A percentile compares a stretch with the other conserved stretches of the same genome.
Conservation (phyloP, 2,329 filamentous ascomycete genomes). For the Nothopassalora personata region DNA sequence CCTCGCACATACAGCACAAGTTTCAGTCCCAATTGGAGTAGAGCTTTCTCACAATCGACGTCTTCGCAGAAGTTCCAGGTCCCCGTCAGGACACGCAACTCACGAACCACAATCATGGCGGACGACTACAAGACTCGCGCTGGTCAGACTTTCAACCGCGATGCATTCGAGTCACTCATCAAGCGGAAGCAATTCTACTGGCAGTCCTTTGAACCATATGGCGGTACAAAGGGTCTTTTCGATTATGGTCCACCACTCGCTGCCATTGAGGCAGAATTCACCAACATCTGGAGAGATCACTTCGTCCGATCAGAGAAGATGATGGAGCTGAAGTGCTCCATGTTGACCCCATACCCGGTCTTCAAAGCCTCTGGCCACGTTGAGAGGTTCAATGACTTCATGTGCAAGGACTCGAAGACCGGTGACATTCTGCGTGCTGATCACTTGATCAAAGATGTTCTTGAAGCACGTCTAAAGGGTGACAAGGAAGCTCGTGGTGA, state of each 20-base stretch:
- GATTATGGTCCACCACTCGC: slow-evolving; percentile 90
- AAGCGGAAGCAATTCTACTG: slow-evolving; percentile 90
- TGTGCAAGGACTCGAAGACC: slow-evolving; percentile 86
- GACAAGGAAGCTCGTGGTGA: slow-evolving; percentile 88
- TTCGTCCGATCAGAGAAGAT: slow-evolving; percentile 92
- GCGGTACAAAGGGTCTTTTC: slow-evolving; percentile 55
- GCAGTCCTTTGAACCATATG: slow-evolving; percentile 89
- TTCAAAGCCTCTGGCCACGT: slow-evolving; percentile 92
- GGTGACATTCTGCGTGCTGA: slow-evolving; percentile 95
- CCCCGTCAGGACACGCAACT: slow-evolving; percentile 31
- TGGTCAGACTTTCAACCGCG: slow-evolving; percentile 83
- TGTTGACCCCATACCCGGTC: slow-evolving; percentile 86
- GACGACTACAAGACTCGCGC: slow-evolving; percentile 70
- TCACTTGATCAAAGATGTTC: slow-evolving; percentile 90
- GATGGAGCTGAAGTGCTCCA: slow-evolving; percentile 91
- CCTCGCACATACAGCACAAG: background rate
- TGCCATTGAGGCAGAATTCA: slow-evolving; percentile 77
- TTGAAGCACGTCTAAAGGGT: slow-evolving; percentile 80
- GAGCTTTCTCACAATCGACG: slow-evolving; percentile 16
- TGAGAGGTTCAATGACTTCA: slow-evolving; percentile 97
- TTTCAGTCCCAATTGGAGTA: slow-evolving; percentile 1
- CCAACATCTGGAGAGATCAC: slow-evolving; percentile 88
- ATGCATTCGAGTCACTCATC: slow-evolving; percentile 75
- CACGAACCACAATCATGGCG: slow-evolving; percentile 46
- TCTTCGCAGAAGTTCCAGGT: slow-evolving; percentile 22